A percentile compares a stretch with the other conserved stretches of the same genome.
Conservation (phyloP, 225 moss, liverwort and hornwort species). For the Takakia lepidozioides region DNA sequence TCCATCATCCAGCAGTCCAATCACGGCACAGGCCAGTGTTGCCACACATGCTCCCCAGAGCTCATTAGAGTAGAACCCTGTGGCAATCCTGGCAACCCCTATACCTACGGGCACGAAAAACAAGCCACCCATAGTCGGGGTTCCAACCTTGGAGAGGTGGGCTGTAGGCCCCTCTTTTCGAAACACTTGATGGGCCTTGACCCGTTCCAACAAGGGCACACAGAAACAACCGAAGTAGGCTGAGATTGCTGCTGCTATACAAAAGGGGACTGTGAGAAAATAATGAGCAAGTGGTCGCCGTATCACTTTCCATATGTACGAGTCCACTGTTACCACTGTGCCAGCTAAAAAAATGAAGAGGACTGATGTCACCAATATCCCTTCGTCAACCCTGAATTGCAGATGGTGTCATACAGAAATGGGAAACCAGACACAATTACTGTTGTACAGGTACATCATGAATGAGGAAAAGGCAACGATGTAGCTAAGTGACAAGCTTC, state of each 20-base stretch:
- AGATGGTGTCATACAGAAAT: neutral
- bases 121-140: constrained; percentile 89
- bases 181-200: constrained; percentile 69
- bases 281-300: constrained; percentile 40
- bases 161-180: constrained; percentile 71
- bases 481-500: neutral
- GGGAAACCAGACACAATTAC: too few relatives aligned
- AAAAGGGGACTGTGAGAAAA: constrained; percentile 71
- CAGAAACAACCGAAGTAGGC: constrained; percentile 54
- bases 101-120: constrained; percentile 80
- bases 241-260: constrained; percentile 51
- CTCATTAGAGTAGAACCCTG: constrained; percentile 49
- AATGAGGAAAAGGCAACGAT: neutral
- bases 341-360: constrained; percentile 42
- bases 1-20: constrained; percentile 78
- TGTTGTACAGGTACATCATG: too few relatives aligned
- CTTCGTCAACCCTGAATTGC: constrained; percentile 55
- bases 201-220: constrained; percentile 59
- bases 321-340: constrained; percentile 61
- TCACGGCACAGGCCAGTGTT: constrained; percentile 72
- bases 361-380: constrained; percentile 35
- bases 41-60: constrained; percentile 60
- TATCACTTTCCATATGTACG: constrained; percentile 43
- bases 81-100: constrained; percentile 55
- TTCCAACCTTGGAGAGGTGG: constrained; percentile 71